Base-by-base conservation (phyloP, 805 yeast genomes). In the Suhomyces pyralidae region DNA sequence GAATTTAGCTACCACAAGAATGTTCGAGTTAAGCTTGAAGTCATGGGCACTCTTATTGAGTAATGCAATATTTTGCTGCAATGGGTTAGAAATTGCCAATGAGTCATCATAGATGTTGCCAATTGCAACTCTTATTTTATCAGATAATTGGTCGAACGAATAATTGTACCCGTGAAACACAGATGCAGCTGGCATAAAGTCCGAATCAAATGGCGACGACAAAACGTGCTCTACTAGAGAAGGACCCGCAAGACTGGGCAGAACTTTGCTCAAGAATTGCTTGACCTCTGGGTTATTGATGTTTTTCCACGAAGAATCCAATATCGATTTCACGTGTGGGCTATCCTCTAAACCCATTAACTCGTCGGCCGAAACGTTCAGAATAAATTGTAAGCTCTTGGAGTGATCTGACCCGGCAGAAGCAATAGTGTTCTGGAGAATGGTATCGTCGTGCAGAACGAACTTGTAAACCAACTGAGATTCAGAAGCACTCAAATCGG, bases 11-110 rank as follows among this genome's bases (percentile, higher is more conserved):
- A 61, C 48, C 1, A 53, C 49, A n/a, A 60, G 26, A 6, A 62
- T 46, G 1, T 47, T 19, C 3, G 48, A 24, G 22, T 57, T 52
- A 10, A 57, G 42, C 8, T 14, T 30, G 7, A 43, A 45, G n/a
- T 26, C 42, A 14, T 20, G 28, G n/a, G 32, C 17, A 4, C 24
- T 45, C n/a, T 14, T 22, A 7, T 17, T 22, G 20, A 57, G 24
- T 40, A 76, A 64, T 46, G 71, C 74, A 1, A 78, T 65, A 50
- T 72, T 77, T 10, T 71, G 67, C 24, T 69, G 77, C 46, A 83
- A 60, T 1, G 82, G 74, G 57, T 81, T 81, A 0, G 82, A 78
- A 24, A 81, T 60, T 0, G 84, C 61, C 19, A 82, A 54, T 40
- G 72, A 64, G 12, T 61, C 50, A 3, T 49, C 46, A n/a, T 57